A percentile compares a stretch with the other conserved stretches of the same genome.
Conservation (phyloP, 1,284 basidiomycete genomes). For the Boletus smithii region DNA sequence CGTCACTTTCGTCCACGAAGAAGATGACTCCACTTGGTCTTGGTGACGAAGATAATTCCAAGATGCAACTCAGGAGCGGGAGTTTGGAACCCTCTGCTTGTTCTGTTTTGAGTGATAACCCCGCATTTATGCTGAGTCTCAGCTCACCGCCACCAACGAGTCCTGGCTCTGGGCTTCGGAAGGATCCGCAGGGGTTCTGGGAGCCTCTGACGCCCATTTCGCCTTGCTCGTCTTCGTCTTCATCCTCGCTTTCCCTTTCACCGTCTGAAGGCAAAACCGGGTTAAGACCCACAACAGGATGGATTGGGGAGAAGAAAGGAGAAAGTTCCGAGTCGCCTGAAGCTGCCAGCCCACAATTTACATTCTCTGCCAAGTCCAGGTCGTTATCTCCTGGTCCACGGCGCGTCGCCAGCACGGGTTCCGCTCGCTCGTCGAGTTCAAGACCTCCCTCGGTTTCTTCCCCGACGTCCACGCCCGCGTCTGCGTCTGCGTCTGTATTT, state of each 20-base stretch:
- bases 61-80: neutral
- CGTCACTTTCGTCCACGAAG: constrained; percentile 1
- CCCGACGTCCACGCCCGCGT: constrained; percentile 4
- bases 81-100: neutral
- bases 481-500: constrained; percentile 10
- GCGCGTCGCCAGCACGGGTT: constrained; percentile 2
- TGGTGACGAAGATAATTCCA: constrained; percentile 4
- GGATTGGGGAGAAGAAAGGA: constrained; percentile 6
- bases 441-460: constrained; percentile 12
- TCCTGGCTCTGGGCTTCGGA: constrained; percentile 15
- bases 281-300: neutral
- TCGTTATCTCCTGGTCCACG: constrained; percentile 20
- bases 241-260: constrained; percentile 21
- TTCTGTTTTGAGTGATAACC: constrained; percentile 3
- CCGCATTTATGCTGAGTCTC: constrained; percentile 5
- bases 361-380: constrained; percentile 10
- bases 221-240: constrained; percentile 25
- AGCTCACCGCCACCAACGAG: constrained; percentile 14
- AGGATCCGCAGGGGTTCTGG: constrained; percentile 32
- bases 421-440: constrained; percentile 11
- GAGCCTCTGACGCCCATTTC: constrained; percentile 22
- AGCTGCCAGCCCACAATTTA: neutral
- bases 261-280: constrained; percentile 10
- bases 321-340: constrained; percentile 1
- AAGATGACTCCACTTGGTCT: neutral